phyloP scores from a whole-genome alignment of 2,329 filamentous ascomycete species.

The Akanthomyces dipterigenus region DNA sequence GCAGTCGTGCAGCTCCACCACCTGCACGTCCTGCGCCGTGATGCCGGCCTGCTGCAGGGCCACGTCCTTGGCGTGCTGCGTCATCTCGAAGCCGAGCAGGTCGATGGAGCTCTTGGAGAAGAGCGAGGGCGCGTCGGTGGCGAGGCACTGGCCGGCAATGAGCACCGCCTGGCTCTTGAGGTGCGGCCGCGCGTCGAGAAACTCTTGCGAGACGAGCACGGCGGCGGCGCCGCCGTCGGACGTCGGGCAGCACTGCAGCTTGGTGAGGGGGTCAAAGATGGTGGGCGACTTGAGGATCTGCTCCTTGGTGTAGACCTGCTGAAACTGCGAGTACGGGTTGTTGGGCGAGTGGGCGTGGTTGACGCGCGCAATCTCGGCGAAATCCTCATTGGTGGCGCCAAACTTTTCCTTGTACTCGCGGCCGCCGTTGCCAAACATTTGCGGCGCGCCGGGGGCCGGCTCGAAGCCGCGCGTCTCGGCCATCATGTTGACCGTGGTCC shows the following conservation, averaged over 20 bases:
- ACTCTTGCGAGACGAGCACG: conserved; percentile 80
- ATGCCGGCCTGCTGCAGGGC: conserved; percentile 71
- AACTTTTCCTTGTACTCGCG: conserved; percentile 94
- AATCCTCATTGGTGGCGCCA: conserved; percentile 77
- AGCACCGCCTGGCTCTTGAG: conserved; percentile 76
- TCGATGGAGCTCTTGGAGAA: conserved; percentile 81
- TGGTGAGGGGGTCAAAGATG: conserved; percentile 84
- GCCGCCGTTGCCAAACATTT: conserved; percentile 94
- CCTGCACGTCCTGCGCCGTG: conserved; percentile 62
- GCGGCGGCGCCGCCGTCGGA: conserved; percentile 88
- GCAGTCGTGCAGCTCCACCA: conserved; percentile 94
- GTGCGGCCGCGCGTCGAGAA: conserved; percentile 78
- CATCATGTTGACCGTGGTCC: conserved; percentile 72
- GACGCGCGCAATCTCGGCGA: conserved; percentile 87
- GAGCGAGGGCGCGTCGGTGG: conserved; percentile 74
- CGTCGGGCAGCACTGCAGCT: conserved; percentile 97
- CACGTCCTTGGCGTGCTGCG: conserved; percentile 56
- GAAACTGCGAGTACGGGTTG: conserved; percentile 98
- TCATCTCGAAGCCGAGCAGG: conserved; percentile 85
- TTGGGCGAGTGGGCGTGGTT: conserved; percentile 88
- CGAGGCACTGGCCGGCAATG: conserved; percentile 79
- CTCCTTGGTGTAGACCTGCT: conserved; percentile 80
- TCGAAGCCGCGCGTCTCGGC: conserved; percentile 71
- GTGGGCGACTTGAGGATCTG: conserved; percentile 69
- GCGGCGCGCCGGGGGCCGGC: conserved; percentile 77